Base-by-base conservation (phyloP, 2,329 filamentous ascomycete genomes). In the Volutella citrinella region DNA sequence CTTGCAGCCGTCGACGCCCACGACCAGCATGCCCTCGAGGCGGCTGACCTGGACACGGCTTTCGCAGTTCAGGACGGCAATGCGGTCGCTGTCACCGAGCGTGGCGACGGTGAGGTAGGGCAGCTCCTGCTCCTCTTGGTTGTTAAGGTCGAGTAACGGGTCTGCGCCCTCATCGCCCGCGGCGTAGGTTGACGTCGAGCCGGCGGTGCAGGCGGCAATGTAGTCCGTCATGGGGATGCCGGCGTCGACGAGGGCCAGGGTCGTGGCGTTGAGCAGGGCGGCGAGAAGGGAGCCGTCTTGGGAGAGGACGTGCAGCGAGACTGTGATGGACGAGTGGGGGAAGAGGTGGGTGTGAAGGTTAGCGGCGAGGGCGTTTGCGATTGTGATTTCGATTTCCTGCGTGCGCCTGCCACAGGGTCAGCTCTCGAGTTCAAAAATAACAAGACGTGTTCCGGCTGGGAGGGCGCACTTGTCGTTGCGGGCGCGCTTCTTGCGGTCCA, bases 221-320 rank as follows among this genome's bases (percentile, higher is more conserved):
- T 96, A 94, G 57, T 95, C 88, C 4, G 82, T 80, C 90, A 97
- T 96, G 16, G 93, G 93, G 14, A 98, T 84, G 32, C 93, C 93
- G 1, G 93, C 93, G 58, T 98, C 93, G 43, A 97, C 83, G 15
- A 97, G 78, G 0, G 93, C 93, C 10, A 98, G 78, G 0, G 91
- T 95, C 1, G 86, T 79, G 5, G 93, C 93, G 55, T 98, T 98
- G 49, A 97, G 72, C 27, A 91, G 87, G 0, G 89, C 85, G 1
- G 91, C 89, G 14, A 98, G 80, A 4, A 97, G 74, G 1, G 86
- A 90, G 18, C 93, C 93, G 60, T 98, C 93, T 49, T 94, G 83
- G 0, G 84, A 86, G 27, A 98, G 80, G 21, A 98, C 81, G 59
- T 95, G 87, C 3, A 98, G 74, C 16, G 84, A 82, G 36, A 98